A percentile compares a stretch with the other conserved stretches of the same genome.
phyloP scores from a whole-genome alignment of 345 rosid species.

The Salix viminalis region DNA sequence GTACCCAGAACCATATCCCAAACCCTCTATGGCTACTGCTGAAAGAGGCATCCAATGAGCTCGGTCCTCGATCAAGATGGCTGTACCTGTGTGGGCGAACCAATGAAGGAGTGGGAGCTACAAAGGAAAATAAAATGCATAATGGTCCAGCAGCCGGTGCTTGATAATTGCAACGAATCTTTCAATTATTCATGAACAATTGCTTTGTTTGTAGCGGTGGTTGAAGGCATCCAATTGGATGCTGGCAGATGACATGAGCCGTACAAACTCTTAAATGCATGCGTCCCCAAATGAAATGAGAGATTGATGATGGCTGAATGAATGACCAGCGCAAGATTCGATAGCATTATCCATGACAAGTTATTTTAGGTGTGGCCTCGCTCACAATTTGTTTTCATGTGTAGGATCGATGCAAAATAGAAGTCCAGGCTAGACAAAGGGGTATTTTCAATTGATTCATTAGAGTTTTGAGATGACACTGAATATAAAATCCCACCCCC shows the following conservation, averaged over 20 bases:
- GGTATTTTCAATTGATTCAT: not conserved
- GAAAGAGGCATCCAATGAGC: not conserved
- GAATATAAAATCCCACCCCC: too few relatives aligned
- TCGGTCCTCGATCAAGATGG: not conserved
- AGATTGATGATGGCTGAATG: not conserved
- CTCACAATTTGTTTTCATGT: not conserved
- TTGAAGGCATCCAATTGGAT: not conserved
- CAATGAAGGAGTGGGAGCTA: not conserved
- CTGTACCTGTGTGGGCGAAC: not conserved
- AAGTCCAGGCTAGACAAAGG: not conserved
- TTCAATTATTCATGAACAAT: not conserved
- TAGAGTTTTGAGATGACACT: not conserved
- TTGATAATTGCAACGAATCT: not conserved
- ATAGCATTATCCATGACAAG: not conserved
- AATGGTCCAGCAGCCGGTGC: not conserved
- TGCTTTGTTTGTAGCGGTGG: not conserved
- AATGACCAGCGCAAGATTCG: not conserved
- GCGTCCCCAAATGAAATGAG: too few relatives aligned
- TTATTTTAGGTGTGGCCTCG: not conserved
- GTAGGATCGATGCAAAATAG: not conserved
- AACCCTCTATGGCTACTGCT: not conserved
- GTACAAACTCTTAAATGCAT: not conserved
- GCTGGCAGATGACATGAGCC: not conserved
- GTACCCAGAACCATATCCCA: too few relatives aligned
- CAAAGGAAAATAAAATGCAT: too few relatives aligned